phyloP scores from a whole-genome alignment of 2,329 filamentous ascomycete species.

The Ophiocordyceps unilateralis region DNA sequence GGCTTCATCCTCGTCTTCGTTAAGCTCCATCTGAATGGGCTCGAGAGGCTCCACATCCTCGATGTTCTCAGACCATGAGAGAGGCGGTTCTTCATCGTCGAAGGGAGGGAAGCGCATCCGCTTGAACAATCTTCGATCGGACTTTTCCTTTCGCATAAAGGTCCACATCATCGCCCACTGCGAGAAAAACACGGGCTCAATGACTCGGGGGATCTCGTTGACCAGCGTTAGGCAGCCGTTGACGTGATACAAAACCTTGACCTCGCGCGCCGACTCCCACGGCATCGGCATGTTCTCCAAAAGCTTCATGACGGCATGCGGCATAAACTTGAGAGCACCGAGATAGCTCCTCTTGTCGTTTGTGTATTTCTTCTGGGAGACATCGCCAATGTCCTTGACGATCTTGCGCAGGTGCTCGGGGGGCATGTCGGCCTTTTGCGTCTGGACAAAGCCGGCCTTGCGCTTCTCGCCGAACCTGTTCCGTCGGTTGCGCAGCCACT shows the following conservation, averaged over 20 bases:
- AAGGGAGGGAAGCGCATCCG: constrained; percentile 98
- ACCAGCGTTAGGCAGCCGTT: constrained; percentile 94
- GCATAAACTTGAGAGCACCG: constrained; percentile 97
- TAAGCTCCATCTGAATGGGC: constrained; percentile 95
- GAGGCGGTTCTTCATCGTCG: constrained; percentile 91
- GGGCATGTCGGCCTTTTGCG: constrained; percentile 96
- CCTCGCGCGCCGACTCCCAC: constrained; percentile 90
- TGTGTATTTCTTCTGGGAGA: constrained; percentile 98
- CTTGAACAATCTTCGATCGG: constrained; percentile 89
- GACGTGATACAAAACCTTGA: constrained; percentile 96
- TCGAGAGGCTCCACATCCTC: constrained; percentile 96
- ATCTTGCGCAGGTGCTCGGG: constrained; percentile 97
- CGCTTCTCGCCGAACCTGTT: constrained; percentile 94
- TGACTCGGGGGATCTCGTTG: constrained; percentile 90
- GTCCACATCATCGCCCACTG: constrained; percentile 99
- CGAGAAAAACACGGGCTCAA: constrained; percentile 93
- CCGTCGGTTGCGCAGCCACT: constrained; percentile 85
- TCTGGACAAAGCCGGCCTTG: constrained; percentile 91
- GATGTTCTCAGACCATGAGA: constrained; percentile 97
- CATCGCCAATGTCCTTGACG: constrained; percentile 94
- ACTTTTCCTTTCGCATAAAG: constrained; percentile 95
- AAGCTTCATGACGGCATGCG: constrained; percentile 90
- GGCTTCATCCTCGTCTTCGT: constrained; percentile 79
- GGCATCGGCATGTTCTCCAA: constrained; percentile 99
- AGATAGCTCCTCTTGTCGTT: constrained; percentile 97